Evolutionary conservation across 1,284 basidiomycete species (phyloP).

Genomic region (Trichosporon asahii): DNA sequence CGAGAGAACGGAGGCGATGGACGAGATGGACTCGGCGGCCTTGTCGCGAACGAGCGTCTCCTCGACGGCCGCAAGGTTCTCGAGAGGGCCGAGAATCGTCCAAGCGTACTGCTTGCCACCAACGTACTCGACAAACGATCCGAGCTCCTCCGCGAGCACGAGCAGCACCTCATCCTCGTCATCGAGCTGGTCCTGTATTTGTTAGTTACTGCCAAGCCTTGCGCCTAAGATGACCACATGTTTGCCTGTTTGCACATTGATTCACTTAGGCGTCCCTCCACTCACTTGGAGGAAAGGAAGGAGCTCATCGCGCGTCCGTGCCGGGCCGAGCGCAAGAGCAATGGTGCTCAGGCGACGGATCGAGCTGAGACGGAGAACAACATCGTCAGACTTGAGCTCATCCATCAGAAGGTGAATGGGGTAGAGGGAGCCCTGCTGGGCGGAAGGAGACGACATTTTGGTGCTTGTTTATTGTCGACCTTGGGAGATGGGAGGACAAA

Average conservation of each 20-base stretch:
- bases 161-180: slow-evolving; percentile 99
- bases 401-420: slow-evolving; percentile 56
- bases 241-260: neutral
- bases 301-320: slow-evolving; percentile 92
- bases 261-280: neutral
- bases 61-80: slow-evolving; percentile 94
- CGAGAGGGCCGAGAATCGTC: slow-evolving; percentile 83
- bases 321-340: slow-evolving; percentile 91
- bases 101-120: slow-evolving; percentile 88
- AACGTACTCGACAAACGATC: slow-evolving; percentile 88
- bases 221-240: neutral
- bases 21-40: slow-evolving; percentile 95
- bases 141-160: slow-evolving; percentile 93
- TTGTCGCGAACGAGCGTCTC: slow-evolving; percentile 98
- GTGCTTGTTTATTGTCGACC: neutral
- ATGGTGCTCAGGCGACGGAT: slow-evolving; percentile 98
- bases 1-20: slow-evolving; percentile 76
- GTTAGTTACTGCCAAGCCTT: neutral
- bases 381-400: slow-evolving; percentile 89
- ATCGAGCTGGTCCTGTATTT: slow-evolving; percentile 83
- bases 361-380: slow-evolving; percentile 86
- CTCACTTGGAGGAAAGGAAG: slow-evolving; percentile 76
- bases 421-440: slow-evolving; percentile 38
- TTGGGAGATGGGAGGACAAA: neutral
- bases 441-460: slow-evolving; percentile 35